Percentiles rank a stretch among this genome's conserved stretches.
phyloP scores from a whole-genome alignment of 805 yeast species.

The Yarrowia sp. region DNA sequence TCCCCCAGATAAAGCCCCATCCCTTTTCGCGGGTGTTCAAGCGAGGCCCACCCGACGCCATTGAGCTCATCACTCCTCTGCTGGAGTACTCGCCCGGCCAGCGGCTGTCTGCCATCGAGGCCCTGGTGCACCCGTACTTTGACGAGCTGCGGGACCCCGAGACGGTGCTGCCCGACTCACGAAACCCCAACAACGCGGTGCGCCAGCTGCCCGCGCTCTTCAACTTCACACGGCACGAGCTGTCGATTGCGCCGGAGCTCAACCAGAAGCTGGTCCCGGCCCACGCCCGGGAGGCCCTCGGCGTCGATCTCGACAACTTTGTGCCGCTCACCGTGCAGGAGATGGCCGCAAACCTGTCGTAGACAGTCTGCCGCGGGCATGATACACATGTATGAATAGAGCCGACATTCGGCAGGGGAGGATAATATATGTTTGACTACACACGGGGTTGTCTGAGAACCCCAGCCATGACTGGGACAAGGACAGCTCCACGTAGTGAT shows the following conservation, averaged over 20 bases:
- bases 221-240: constrained; percentile 77
- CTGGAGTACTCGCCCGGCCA: constrained; percentile 89
- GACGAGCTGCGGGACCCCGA: constrained; percentile 74
- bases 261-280: constrained; percentile 52
- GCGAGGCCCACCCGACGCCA: constrained; percentile 82
- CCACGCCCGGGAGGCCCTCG: constrained; percentile 55
- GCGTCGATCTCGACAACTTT: constrained; percentile 61
- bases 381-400: constrained; percentile 35
- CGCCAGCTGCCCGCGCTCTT: constrained; percentile 76
- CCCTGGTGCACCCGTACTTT: constrained; percentile 87
- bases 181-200: constrained; percentile 67
- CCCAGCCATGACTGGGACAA: too few relatives aligned
- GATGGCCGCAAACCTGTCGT: constrained; percentile 38
- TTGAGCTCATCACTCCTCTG: constrained; percentile 80
- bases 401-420: constrained; percentile 16
- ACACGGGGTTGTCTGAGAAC: too few relatives aligned
- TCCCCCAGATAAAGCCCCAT: constrained; percentile 67
- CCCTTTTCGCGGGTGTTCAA: constrained; percentile 71
- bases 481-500: too few relatives aligned
- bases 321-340: constrained; percentile 56
- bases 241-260: constrained; percentile 54
- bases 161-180: constrained; percentile 54
- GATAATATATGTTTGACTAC: constrained; percentile 30
- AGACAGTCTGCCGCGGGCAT: not conserved
- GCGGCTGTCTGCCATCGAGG: constrained; percentile 80